These are phyloP conservation scores for Alectoria sarmentosa DNA, from an alignment of 495 filamentous ascomycete genomes.

Conservation along the genomic window DNA sequence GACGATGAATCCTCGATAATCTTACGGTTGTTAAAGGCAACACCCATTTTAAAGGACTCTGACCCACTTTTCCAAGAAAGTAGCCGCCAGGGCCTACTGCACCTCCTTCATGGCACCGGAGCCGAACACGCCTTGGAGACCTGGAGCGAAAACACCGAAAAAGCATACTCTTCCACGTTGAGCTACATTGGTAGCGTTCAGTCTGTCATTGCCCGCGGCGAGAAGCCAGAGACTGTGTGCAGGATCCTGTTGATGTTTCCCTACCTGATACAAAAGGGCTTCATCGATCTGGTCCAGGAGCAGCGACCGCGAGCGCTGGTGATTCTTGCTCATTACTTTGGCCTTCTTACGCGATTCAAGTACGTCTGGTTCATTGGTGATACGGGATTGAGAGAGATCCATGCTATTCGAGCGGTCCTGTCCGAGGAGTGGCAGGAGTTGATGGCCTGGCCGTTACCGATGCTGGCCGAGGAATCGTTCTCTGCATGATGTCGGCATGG, in stretches of 20 bases:
- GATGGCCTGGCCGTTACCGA: conserved; percentile 34
- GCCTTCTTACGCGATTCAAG: conserved; percentile 27
- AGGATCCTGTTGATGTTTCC: conserved; percentile 34
- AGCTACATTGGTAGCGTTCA: conserved; percentile 32
- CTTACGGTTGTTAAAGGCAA: conserved; percentile 21
- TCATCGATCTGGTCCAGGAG: conserved; percentile 31
- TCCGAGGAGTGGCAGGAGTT: conserved; percentile 31
- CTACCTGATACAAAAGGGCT: conserved; percentile 28
- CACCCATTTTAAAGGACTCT: conserved; percentile 13
- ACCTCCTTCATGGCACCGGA: conserved; percentile 29
- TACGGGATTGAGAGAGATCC: conserved; percentile 33
- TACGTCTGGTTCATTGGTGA: conserved; percentile 36
- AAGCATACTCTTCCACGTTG: conserved; percentile 32
- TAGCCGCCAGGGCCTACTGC: conserved; percentile 22
- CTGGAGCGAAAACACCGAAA: conserved; percentile 30
- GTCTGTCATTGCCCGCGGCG: conserved; percentile 26
- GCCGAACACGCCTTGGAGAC: conserved; percentile 19
- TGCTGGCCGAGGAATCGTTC: conserved; percentile 8
- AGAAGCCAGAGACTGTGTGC: conserved; percentile 23
- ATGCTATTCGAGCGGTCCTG: conserved; percentile 29
- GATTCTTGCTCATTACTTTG: conserved; percentile 41
- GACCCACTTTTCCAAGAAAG: conserved; percentile 23
- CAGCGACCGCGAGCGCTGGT: conserved; percentile 36
- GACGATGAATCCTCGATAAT: conserved; percentile 22
- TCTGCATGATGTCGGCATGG: not conserved